Evolutionary conservation across 805 yeast genomes (phyloP).

Genomic region (Zygotorulaspora florentina): DNA sequence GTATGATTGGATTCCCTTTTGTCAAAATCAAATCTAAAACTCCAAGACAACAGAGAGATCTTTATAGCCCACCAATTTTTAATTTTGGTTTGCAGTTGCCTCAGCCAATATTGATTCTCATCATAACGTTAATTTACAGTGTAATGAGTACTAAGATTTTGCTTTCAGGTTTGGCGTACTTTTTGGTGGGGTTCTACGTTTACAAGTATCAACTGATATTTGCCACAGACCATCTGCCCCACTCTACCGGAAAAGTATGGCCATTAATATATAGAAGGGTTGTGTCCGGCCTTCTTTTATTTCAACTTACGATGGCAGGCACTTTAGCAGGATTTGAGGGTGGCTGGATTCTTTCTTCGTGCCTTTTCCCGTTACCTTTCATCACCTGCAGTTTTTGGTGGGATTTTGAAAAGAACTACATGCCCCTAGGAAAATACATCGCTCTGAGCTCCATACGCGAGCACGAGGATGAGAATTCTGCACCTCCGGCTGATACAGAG

Average conservation of each 20-base stretch:
- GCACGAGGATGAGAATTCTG: constrained; percentile 34
- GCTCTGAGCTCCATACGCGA: constrained; percentile 77
- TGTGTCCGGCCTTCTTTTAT: constrained; percentile 70
- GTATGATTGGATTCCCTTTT: constrained; percentile 68
- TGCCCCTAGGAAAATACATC: constrained; percentile 78
- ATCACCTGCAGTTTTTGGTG: constrained; percentile 62
- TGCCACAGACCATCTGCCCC: constrained; percentile 92
- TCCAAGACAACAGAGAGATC: constrained; percentile 71
- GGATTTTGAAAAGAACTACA: constrained; percentile 75
- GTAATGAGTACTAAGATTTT: constrained; percentile 85
- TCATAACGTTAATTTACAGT: constrained; percentile 81
- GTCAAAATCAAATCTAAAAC: constrained; percentile 64
- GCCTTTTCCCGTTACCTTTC: constrained; percentile 72
- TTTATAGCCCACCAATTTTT: constrained; percentile 86
- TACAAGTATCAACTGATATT: constrained; percentile 87
- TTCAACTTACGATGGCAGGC: constrained; percentile 92
- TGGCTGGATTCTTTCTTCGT: constrained; percentile 70
- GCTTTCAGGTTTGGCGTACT: constrained; percentile 78
- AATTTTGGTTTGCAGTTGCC: constrained; percentile 90
- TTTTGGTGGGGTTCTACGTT: constrained; percentile 79
- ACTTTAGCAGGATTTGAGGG: constrained; percentile 72
- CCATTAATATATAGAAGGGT: constrained; percentile 82
- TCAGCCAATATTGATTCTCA: constrained; percentile 80
- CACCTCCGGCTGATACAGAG: constrained; percentile 32
- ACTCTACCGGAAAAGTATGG: constrained; percentile 96